Percentiles rank a stretch among this genome's conserved stretches.
phyloP scores from a whole-genome alignment of 768 basidiomycete genomes.

The Leccinum incarnatum region DNA sequence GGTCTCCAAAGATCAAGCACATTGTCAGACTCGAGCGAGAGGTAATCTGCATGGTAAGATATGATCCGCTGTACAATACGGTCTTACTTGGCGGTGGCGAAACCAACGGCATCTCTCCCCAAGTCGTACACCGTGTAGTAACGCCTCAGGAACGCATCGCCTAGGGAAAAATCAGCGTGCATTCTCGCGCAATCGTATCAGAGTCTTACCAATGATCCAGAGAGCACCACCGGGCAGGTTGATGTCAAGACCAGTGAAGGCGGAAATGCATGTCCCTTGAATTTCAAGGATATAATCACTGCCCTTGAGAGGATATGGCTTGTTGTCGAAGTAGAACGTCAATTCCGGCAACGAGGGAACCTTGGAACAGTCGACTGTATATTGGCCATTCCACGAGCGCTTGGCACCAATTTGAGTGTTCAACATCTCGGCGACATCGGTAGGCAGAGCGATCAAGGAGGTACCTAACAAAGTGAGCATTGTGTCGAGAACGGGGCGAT shows the following conservation, averaged over 20 bases:
- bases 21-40: not conserved
- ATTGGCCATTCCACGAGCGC: constrained; percentile 96
- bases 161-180: constrained; percentile 32
- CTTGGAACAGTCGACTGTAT: constrained; percentile 83
- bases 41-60: constrained; percentile 1
- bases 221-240: constrained; percentile 75
- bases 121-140: constrained; percentile 92
- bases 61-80: not conserved
- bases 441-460: constrained; percentile 89
- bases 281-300: constrained; percentile 89
- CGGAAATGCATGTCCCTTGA: constrained; percentile 89
- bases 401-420: constrained; percentile 93
- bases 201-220: constrained; percentile 79
- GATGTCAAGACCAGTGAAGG: constrained; percentile 92
- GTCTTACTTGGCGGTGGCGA: constrained; percentile 52
- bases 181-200: not conserved
- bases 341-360: constrained; percentile 84
- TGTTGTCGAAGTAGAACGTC: constrained; percentile 78
- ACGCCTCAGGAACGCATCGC: constrained; percentile 89
- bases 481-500: not conserved
- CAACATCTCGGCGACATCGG: constrained; percentile 96
- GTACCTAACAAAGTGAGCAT: constrained; percentile 54
- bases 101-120: constrained; percentile 76
- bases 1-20: constrained; percentile 15
- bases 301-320: constrained; percentile 74